Conservation (phyloP, 805 yeast genomes). For the Myxozyma nipponensis region DNA sequence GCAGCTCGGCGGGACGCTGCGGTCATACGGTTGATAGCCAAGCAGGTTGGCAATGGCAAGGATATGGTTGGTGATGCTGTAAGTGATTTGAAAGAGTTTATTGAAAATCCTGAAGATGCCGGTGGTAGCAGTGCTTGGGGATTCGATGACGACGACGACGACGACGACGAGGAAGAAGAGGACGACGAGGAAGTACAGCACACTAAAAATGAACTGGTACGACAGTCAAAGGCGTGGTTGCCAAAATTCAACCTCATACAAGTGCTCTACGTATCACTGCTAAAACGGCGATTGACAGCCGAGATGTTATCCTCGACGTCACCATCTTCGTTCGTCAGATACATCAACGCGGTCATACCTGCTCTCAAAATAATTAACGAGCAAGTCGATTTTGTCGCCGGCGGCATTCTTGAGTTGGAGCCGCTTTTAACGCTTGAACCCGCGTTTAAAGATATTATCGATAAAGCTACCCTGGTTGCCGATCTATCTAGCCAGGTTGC, state of each 20-base stretch:
- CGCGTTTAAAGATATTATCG: background rate
- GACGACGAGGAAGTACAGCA: background rate
- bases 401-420: slow-evolving; percentile 10
- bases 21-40: background rate
- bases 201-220: background rate
- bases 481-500: background rate
- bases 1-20: background rate
- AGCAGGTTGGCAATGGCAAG: background rate
- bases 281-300: slow-evolving; percentile 14
- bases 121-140: slow-evolving; percentile 6
- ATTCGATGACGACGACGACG: background rate
- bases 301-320: background rate
- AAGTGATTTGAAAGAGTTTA: slow-evolving; percentile 14
- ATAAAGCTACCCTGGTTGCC: slow-evolving; percentile 1
- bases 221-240: slow-evolving; percentile 9
- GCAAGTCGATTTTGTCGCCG: slow-evolving; percentile 1
- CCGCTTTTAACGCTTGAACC: slow-evolving; percentile 1
- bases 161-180: background rate
- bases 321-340: background rate
- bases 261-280: slow-evolving; percentile 9
- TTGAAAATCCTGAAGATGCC: slow-evolving; percentile 10
- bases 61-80: slow-evolving; percentile 11
- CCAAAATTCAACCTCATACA: slow-evolving; percentile 7
- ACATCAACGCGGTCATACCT: background rate
- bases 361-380: background rate